Conservation (phyloP, 2,329 filamentous ascomycete genomes). For the Curvularia sp. region DNA sequence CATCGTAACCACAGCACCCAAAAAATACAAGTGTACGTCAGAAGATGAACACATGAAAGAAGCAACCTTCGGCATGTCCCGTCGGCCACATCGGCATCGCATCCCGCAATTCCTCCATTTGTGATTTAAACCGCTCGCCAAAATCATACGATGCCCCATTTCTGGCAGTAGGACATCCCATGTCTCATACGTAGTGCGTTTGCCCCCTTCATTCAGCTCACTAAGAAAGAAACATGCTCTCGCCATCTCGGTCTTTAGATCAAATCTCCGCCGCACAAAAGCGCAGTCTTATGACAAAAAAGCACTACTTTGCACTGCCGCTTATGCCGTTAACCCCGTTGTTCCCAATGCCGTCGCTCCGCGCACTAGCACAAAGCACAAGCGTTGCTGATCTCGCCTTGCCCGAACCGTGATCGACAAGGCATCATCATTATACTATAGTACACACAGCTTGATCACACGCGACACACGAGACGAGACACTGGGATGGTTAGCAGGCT, state of each 20-base stretch:
- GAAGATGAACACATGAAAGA: neutral
- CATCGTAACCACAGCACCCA: neutral
- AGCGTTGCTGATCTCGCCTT: neutral
- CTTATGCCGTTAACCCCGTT: conserved; percentile 1
- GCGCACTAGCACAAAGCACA: neutral
- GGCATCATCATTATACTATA: neutral
- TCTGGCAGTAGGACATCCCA: neutral
- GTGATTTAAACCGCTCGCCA: neutral
- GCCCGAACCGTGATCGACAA: conserved; percentile 3
- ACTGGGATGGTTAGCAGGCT: too few species aligned
- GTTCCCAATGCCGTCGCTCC: neutral
- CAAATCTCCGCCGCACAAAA: neutral
- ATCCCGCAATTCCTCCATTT: neutral
- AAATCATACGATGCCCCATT: neutral
- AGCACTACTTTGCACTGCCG: neutral
- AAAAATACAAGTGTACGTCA: neutral
- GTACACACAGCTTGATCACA: too few species aligned
- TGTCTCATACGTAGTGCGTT: neutral
- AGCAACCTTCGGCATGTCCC: neutral
- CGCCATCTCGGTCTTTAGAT: neutral
- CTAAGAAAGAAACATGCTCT: neutral
- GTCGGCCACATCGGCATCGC: neutral
- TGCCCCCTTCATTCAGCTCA: neutral
- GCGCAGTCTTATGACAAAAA: neutral
- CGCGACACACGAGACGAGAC: neutral